Conservation (phyloP, 495 filamentous ascomycete species). For the Rhypophila decipiens region DNA sequence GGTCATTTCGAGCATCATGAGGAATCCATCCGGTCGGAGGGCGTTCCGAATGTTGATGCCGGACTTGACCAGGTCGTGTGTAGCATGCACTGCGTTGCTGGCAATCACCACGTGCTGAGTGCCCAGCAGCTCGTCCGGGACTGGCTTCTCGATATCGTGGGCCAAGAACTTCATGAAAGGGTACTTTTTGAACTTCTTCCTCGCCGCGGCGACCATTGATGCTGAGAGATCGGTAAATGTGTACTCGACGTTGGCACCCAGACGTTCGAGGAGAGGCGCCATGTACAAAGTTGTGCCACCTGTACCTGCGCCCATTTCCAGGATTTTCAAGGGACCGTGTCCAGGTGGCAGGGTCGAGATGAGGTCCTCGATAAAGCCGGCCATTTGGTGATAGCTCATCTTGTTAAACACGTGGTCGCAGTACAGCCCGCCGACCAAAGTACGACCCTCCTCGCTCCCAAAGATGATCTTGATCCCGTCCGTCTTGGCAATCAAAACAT, state of each 20-base stretch:
- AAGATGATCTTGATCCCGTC: slow-evolving; percentile 14
- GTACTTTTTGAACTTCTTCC: slow-evolving; percentile 32
- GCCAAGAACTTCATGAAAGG: slow-evolving; percentile 36
- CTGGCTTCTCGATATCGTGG: slow-evolving; percentile 43
- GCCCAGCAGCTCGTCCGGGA: slow-evolving; percentile 40
- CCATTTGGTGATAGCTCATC: neutral
- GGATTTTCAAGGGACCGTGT: slow-evolving; percentile 39
- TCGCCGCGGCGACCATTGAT: slow-evolving; percentile 43
- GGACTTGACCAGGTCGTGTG: slow-evolving; percentile 22
- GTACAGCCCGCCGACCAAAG: slow-evolving; percentile 7
- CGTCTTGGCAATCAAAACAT: slow-evolving; percentile 3
- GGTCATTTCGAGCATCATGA: slow-evolving; percentile 35
- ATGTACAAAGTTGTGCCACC: slow-evolving; percentile 38
- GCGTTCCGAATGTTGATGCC: slow-evolving; percentile 23
- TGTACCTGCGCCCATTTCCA: slow-evolving; percentile 51
- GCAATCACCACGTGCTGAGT: slow-evolving; percentile 49
- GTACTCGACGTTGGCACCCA: slow-evolving; percentile 36
- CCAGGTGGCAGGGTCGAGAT: slow-evolving; percentile 4
- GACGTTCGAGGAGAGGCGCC: slow-evolving; percentile 9
- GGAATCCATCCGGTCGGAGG: slow-evolving; percentile 35
- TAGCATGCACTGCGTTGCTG: slow-evolving; percentile 45
- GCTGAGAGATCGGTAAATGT: slow-evolving; percentile 49
- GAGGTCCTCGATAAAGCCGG: neutral
- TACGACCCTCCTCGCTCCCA: neutral
- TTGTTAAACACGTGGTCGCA: neutral